Percentiles rank a stretch among this genome's conserved stretches.
These are phyloP conservation scores for Hygrocybe coccinea DNA, from an alignment of 768 basidiomycete genomes.

Conservation along the genomic window DNA sequence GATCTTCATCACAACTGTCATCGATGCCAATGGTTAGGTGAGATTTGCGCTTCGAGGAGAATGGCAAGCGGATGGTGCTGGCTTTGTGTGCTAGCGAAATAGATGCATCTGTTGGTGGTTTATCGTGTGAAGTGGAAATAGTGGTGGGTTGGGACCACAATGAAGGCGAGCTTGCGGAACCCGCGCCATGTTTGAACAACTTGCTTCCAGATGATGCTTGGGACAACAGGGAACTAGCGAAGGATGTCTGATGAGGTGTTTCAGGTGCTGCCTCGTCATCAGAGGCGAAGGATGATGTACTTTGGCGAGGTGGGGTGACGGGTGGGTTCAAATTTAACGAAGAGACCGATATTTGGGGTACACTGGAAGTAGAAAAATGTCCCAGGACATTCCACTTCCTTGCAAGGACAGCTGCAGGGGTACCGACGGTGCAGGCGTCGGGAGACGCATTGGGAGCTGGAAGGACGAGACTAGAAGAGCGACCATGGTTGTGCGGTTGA, in stretches of 20 bases:
- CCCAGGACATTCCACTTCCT: constrained; percentile 59
- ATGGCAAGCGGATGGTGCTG: constrained; percentile 15
- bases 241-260: constrained; percentile 39
- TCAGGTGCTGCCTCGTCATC: constrained; percentile 23
- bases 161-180: constrained; percentile 27
- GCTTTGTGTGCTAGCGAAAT: constrained; percentile 8
- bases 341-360: constrained; percentile 41
- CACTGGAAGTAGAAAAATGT: constrained; percentile 51
- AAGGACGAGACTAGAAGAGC: constrained; percentile 47
- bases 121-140: background rate
- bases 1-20: background rate
- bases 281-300: constrained; percentile 54
- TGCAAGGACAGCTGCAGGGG: constrained; percentile 6
- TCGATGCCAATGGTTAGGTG: background rate
- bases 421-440: constrained; percentile 15
- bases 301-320: constrained; percentile 48
- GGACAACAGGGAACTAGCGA: constrained; percentile 13
- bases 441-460: constrained; percentile 17
- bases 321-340: constrained; percentile 29
- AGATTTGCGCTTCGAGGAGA: constrained; percentile 12
- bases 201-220: constrained; percentile 26
- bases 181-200: constrained; percentile 28
- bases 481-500: constrained; percentile 33
- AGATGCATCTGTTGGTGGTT: constrained; percentile 12
- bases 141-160: constrained; percentile 22